A percentile compares a stretch with the other conserved stretches of the same genome.
These are phyloP conservation scores for Metschnikowia corniflorae DNA, from an alignment of 805 yeast species.

Conservation along the genomic window DNA sequence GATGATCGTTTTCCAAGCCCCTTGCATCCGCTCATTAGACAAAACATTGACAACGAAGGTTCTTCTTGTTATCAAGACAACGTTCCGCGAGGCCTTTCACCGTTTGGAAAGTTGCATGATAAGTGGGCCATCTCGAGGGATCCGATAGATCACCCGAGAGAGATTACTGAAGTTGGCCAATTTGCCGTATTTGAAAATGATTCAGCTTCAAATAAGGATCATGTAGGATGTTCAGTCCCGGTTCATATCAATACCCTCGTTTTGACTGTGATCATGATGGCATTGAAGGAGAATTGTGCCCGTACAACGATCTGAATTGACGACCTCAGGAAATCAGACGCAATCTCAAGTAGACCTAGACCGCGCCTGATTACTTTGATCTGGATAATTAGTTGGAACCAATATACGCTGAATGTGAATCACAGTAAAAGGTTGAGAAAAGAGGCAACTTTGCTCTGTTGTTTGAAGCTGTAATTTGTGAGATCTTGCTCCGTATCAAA, in stretches of 20 bases:
- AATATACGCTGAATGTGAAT: too few relatives aligned
- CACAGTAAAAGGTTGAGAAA: too few relatives aligned
- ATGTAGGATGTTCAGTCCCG: conserved; percentile 25
- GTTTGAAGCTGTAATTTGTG: too few relatives aligned
- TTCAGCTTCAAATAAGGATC: conserved; percentile 9
- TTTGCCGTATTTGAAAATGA: conserved; percentile 31
- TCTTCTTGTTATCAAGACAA: conserved; percentile 11
- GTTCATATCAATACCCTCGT: conserved; percentile 31
- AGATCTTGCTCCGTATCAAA: too few relatives aligned
- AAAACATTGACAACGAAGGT: conserved; percentile 7
- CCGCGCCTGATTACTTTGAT: too few relatives aligned
- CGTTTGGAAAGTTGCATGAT: conserved; percentile 37
- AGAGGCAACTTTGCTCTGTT: too few relatives aligned
- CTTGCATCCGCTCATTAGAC: conserved; percentile 21
- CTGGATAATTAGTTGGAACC: too few relatives aligned
- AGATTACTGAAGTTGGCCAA: conserved; percentile 31
- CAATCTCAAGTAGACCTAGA: too few relatives aligned
- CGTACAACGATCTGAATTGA: too few relatives aligned
- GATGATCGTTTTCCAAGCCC: conserved; percentile 33
- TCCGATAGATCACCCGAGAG: conserved; percentile 30
- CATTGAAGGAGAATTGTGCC: conserved; percentile 31
- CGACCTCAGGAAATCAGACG: too few relatives aligned
- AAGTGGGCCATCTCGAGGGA: conserved; percentile 17
- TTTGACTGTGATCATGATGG: conserved; percentile 26
- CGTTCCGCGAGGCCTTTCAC: conserved; percentile 34